These are phyloP conservation scores for Boletus sp. DNA, from an alignment of 768 basidiomycete species.

Conservation along the genomic window DNA sequence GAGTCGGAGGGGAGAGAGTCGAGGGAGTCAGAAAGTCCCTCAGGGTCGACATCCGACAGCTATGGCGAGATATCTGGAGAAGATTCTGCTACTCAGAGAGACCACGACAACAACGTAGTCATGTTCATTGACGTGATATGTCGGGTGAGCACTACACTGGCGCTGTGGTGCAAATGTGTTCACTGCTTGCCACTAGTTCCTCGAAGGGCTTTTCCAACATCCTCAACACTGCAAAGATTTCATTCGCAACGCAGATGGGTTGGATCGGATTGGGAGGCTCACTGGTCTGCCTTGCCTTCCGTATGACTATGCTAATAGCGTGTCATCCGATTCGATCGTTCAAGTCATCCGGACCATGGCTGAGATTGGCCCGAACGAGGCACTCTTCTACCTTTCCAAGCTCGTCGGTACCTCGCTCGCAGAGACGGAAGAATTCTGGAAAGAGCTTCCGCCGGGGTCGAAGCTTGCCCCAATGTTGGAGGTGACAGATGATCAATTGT, in stretches of 20 bases:
- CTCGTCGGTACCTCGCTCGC: slow-evolving; percentile 69
- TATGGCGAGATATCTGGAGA: slow-evolving; percentile 20
- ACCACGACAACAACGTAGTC: slow-evolving; percentile 74
- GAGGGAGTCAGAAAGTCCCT: slow-evolving; percentile 19
- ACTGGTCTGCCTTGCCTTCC: slow-evolving; percentile 85
- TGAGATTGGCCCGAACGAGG: slow-evolving; percentile 78
- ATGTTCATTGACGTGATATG: slow-evolving; percentile 79
- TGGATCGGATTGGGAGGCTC: slow-evolving; percentile 71
- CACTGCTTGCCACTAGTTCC: slow-evolving; percentile 52
- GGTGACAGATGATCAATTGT: slow-evolving; percentile 43
- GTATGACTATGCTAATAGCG: slow-evolving; percentile 82
- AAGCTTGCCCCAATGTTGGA: slow-evolving; percentile 68
- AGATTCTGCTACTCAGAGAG: slow-evolving; percentile 41
- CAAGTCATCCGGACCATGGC: slow-evolving; percentile 88
- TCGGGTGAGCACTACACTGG: slow-evolving; percentile 49
- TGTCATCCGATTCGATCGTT: slow-evolving; percentile 83
- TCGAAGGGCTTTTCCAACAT: slow-evolving; percentile 94
- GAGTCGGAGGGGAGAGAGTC: slow-evolving; percentile 19
- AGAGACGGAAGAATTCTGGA: slow-evolving; percentile 74
- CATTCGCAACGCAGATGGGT: slow-evolving; percentile 67
- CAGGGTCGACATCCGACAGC: slow-evolving; percentile 16
- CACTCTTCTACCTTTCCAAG: slow-evolving; percentile 65
- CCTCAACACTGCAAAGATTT: slow-evolving; percentile 89
- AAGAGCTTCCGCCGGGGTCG: slow-evolving; percentile 47
- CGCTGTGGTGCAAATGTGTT: background rate